A percentile compares a stretch with the other conserved stretches of the same genome.
These are phyloP conservation scores for Nitzschia palea DNA, from an alignment of 108 stramenopile species.

Conservation along the genomic window DNA sequence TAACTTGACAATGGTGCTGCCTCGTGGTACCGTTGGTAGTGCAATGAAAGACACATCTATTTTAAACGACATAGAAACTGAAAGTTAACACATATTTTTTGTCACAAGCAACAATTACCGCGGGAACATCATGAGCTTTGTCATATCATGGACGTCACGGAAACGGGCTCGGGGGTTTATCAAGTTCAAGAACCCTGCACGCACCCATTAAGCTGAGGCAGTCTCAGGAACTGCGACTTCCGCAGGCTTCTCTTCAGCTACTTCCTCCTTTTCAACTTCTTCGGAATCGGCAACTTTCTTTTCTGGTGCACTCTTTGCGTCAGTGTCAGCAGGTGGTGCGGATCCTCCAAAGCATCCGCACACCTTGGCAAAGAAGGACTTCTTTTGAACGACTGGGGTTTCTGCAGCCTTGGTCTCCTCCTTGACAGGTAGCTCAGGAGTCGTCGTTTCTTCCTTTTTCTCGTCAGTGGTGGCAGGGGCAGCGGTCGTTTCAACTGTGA, in stretches of 20 bases:
- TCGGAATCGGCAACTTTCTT: neutral
- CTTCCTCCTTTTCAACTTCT: constrained; percentile 14
- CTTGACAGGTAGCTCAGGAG: constrained; percentile 1
- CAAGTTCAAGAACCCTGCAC: neutral
- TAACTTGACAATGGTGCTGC: no score
- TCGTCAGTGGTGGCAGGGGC: neutral
- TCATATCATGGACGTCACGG: neutral
- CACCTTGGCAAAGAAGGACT: constrained; percentile 19
- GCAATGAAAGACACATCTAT: no score
- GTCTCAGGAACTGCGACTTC: neutral
- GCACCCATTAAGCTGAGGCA: neutral
- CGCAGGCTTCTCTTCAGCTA: neutral
- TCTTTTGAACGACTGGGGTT: neutral
- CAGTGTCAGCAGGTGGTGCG: constrained; percentile 1
- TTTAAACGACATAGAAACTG: no score
- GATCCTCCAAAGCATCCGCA: constrained; percentile 24
- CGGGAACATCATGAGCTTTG: constrained; percentile 3
- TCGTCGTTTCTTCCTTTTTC: neutral
- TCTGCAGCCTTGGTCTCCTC: constrained; percentile 1
- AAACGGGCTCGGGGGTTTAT: no score
- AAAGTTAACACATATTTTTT: no score
- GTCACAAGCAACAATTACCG: no score
- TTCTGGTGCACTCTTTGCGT: neutral
- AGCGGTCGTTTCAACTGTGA: constrained; percentile 8
- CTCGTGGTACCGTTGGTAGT: no score